A percentile compares a stretch with the other conserved stretches of the same genome.
phyloP scores from a whole-genome alignment of 805 yeast genomes.

The Teunomyces stri region DNA sequence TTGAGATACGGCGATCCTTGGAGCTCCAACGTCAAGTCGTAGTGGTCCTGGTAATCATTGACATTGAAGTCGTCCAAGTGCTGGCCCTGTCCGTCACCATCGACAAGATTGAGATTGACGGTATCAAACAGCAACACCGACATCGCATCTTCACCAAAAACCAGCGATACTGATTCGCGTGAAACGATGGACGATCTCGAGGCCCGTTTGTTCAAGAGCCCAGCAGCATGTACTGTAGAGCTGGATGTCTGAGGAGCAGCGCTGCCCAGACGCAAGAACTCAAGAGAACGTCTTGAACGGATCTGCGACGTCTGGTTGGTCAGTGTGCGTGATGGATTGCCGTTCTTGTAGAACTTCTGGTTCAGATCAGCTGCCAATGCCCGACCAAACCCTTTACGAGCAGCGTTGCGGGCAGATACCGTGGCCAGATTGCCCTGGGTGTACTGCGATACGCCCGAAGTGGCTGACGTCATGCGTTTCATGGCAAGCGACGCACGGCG shows the following conservation, averaged over 20 bases:
- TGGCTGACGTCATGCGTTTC: slow-evolving; percentile 28
- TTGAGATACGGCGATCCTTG: slow-evolving; percentile 77
- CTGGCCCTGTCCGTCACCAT: slow-evolving; percentile 8
- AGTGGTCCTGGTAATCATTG: slow-evolving; percentile 44
- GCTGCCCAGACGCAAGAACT: slow-evolving; percentile 17
- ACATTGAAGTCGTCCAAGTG: slow-evolving; percentile 38
- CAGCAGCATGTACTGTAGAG: not conserved
- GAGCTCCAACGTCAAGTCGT: slow-evolving; percentile 60
- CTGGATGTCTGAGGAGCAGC: not conserved
- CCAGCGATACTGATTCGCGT: slow-evolving; percentile 24
- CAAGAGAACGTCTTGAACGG: slow-evolving; percentile 23
- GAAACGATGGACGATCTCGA: slow-evolving; percentile 35
- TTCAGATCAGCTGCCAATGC: slow-evolving; percentile 36
- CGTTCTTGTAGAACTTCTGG: slow-evolving; percentile 20
- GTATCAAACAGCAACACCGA: slow-evolving; percentile 39
- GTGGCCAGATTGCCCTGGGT: slow-evolving; percentile 15
- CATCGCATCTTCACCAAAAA: slow-evolving; percentile 26
- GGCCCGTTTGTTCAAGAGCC: slow-evolving; percentile 25
- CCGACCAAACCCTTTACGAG: slow-evolving; percentile 40
- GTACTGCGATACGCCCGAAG: slow-evolving; percentile 27
- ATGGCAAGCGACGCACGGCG: slow-evolving; percentile 27
- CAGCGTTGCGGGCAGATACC: slow-evolving; percentile 8
- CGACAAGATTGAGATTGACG: slow-evolving; percentile 15
- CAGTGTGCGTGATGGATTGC: slow-evolving; percentile 9
- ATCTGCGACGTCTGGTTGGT: slow-evolving; percentile 1